Evolutionary conservation across 148 eudicot species (phyloP), one percentile per base, ranked within the genome.

Genomic region (Chenopodium formosanum): DNA sequence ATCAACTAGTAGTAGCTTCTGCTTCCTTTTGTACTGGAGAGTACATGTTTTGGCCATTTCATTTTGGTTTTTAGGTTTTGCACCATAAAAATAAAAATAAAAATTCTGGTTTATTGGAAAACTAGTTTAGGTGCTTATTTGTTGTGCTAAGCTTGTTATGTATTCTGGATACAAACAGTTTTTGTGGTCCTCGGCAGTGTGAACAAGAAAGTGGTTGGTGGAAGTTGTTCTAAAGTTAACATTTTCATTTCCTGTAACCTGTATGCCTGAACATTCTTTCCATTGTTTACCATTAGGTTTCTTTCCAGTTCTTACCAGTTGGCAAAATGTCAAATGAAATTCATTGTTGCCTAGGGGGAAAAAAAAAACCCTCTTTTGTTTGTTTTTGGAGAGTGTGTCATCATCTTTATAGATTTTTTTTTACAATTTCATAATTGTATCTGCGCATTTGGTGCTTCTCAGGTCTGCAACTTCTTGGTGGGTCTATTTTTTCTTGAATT

Each of bases 381-480:
- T 25, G 32, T 9, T 27, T 66, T 25, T 66, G 32, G 70, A 34
- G 12, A 66, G 34, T 66, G 14, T 11, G 27, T 23, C 34, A 11
- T 66, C 32, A 29, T 17, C 12, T 9, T 25, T 66, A 34, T 25
- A 7, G 12, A 31, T 23, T 25, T 66, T 11, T 16, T 13, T 16
- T 27, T 17, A 25, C 31, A 3, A 10, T 13, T 53, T 12, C 60
- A 14, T 53, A 29, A 29, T 16, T 67, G 14, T 67, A 56, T 25
- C 12, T 67, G 70, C 70, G 10, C 53, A 4, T 31, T 29, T 63
- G 32, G 1, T 83, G 72, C 78, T 56, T 74, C 78, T 47, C 81
- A 93, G 97, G 97, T 91, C 66, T 91, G 92, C 77, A 93, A 93
- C 83, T 93, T 93, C 84, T 70, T 93, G 82, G 92, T 93, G 81